A percentile compares a stretch with the other conserved stretches of the same genome.
Evolutionary conservation across 164 flowering plant genomes (phyloP).

Genomic region (Sextonia rubra): DNA sequence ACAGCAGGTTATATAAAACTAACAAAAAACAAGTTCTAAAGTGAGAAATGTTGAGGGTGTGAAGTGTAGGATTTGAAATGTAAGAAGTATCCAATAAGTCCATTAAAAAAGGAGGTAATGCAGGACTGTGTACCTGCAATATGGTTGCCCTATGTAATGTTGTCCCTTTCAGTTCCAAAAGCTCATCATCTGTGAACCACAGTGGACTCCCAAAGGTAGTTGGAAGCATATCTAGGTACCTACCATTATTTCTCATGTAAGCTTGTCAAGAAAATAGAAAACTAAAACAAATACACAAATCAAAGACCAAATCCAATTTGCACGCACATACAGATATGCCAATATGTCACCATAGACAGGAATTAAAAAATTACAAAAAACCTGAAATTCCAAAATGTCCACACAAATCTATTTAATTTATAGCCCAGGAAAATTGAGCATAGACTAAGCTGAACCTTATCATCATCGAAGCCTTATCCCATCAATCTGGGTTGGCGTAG

Average conservation of each 20-base stretch:
- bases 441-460: no score
- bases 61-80: background rate
- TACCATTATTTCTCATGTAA: constrained; percentile 15
- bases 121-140: constrained; percentile 54
- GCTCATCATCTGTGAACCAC: constrained; percentile 88
- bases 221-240: constrained; percentile 96
- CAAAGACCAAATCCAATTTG: no score
- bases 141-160: constrained; percentile 65
- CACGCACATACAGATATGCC: no score
- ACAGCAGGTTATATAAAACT: no score
- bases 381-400: no score
- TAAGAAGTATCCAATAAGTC: background rate
- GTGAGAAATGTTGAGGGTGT: background rate
- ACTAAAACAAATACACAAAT: background rate
- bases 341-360: no score
- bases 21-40: no score
- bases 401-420: no score
- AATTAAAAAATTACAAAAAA: no score
- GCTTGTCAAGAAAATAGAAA: constrained; percentile 1
- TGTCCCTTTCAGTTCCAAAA: constrained; percentile 81
- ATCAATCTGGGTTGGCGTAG: no score
- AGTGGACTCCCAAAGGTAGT: constrained; percentile 78
- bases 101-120: background rate
- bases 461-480: no score
- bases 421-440: no score